These are phyloP conservation scores for Fraxinus platypoda DNA, from an alignment of 305 asterid genomes.

Conservation along the genomic window DNA sequence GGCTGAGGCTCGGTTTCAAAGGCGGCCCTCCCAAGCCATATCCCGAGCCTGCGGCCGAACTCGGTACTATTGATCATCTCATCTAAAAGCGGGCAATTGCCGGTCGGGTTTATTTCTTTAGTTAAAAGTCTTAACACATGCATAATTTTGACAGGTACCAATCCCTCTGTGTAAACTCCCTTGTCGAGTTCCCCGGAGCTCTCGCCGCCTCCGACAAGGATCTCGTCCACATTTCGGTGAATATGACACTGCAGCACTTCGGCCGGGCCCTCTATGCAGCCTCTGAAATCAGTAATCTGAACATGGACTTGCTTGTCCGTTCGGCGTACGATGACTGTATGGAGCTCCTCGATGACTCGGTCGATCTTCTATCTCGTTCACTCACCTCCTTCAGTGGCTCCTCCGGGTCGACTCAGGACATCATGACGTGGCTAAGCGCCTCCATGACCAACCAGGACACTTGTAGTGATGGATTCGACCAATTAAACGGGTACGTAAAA, in stretches of 20 bases:
- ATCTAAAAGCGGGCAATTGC: not conserved
- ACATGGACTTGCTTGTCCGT: slow-evolving; percentile 63
- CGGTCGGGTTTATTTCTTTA: not conserved
- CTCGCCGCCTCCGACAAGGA: slow-evolving; percentile 66
- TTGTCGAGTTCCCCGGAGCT: slow-evolving; percentile 77
- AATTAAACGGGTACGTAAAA: slow-evolving; percentile 61
- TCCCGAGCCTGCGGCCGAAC: slow-evolving; percentile 69
- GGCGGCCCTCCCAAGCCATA: slow-evolving; percentile 62
- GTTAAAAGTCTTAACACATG: not conserved
- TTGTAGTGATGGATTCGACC: slow-evolving; percentile 68
- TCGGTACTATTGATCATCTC: slow-evolving; percentile 15
- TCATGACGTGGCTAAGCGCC: slow-evolving; percentile 93
- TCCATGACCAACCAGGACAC: slow-evolving; percentile 92
- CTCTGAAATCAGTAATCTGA: slow-evolving; percentile 52
- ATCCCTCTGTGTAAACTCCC: slow-evolving; percentile 60
- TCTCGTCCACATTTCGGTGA: slow-evolving; percentile 83
- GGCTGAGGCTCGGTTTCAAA: slow-evolving; percentile 13
- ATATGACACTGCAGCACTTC: slow-evolving; percentile 71
- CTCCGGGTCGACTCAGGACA: slow-evolving; percentile 56
- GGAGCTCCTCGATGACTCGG: slow-evolving; percentile 85
- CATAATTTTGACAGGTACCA: slow-evolving; percentile 29
- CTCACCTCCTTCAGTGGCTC: slow-evolving; percentile 47
- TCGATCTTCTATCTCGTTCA: slow-evolving; percentile 62
- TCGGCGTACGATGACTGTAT: slow-evolving; percentile 86
- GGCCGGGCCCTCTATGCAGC: slow-evolving; percentile 65